A percentile compares a stretch with the other conserved stretches of the same genome.
These are phyloP conservation scores for Colletotrichum horii DNA, from an alignment of 2,329 filamentous ascomycete species.

Conservation along the genomic window DNA sequence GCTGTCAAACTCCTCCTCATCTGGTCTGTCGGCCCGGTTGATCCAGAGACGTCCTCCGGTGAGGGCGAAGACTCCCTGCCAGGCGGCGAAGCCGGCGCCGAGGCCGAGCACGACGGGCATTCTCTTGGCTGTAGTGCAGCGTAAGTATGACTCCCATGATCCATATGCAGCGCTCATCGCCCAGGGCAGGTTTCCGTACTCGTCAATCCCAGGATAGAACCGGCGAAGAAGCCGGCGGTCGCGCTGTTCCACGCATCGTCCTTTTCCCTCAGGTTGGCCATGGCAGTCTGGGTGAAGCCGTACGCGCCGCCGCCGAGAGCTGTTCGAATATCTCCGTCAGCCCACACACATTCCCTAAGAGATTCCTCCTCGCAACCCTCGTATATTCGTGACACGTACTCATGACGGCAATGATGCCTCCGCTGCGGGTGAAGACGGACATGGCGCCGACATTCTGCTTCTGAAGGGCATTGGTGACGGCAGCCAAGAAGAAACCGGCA, in stretches of 20 bases:
- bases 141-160: constrained; percentile 3
- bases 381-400: not conserved
- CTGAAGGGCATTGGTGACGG: constrained; percentile 85
- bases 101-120: constrained; percentile 75
- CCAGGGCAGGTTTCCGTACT: constrained; percentile 56
- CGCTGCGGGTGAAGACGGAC: constrained; percentile 81
- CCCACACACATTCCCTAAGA: not conserved
- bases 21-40: constrained; percentile 49
- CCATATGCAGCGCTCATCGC: not conserved
- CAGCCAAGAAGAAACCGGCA: constrained; percentile 74
- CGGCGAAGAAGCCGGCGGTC: constrained; percentile 78
- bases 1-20: constrained; percentile 74
- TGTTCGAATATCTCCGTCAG: constrained; percentile 35
- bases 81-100: constrained; percentile 59
- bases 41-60: constrained; percentile 64
- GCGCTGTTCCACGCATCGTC: constrained; percentile 79
- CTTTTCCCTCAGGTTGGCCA: constrained; percentile 85
- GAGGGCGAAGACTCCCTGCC: constrained; percentile 70
- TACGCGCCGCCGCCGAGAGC: constrained; percentile 78
- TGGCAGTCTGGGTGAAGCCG: constrained; percentile 76
- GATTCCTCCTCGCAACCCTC: not conserved
- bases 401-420: constrained; percentile 66
- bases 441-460: constrained; percentile 82
- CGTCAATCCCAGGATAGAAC: constrained; percentile 73
- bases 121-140: constrained; percentile 43